Evolutionary conservation across 768 basidiomycete genomes (phyloP).

Genomic region (Lentinula boryana): DNA sequence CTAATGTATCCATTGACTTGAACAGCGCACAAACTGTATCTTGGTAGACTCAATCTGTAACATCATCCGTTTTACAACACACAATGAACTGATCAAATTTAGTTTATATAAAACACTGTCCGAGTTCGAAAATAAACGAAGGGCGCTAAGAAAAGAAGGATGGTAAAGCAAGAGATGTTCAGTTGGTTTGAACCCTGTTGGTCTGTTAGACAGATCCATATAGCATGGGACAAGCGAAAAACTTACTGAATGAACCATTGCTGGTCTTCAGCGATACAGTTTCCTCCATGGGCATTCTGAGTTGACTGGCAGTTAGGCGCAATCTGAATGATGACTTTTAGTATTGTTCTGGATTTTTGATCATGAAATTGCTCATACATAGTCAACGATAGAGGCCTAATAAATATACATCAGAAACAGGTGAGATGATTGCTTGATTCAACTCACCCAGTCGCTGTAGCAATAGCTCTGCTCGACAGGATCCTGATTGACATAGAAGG

Average conservation of each 20-base stretch:
- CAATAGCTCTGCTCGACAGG: slow-evolving; percentile 32
- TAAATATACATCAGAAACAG: neutral
- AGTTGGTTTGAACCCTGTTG: neutral
- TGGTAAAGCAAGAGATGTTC: too few species aligned
- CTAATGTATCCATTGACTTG: neutral
- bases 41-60: neutral
- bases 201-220: neutral
- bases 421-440: neutral
- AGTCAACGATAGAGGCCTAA: neutral
- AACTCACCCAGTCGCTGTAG: slow-evolving; percentile 38
- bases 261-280: slow-evolving; percentile 40
- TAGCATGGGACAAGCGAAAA: neutral
- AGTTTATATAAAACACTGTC: neutral
- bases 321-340: neutral
- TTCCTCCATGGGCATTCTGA: slow-evolving; percentile 45
- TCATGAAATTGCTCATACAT: neutral
- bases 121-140: neutral
- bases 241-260: slow-evolving; percentile 42
- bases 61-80: neutral
- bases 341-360: neutral
- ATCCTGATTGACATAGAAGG: slow-evolving; percentile 46
- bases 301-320: slow-evolving; percentile 41
- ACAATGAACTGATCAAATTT: neutral
- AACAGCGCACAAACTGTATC: neutral
- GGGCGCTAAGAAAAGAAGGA: neutral